phyloP scores from a whole-genome alignment of 441 rosid species.

The Corymbia citriodora region DNA sequence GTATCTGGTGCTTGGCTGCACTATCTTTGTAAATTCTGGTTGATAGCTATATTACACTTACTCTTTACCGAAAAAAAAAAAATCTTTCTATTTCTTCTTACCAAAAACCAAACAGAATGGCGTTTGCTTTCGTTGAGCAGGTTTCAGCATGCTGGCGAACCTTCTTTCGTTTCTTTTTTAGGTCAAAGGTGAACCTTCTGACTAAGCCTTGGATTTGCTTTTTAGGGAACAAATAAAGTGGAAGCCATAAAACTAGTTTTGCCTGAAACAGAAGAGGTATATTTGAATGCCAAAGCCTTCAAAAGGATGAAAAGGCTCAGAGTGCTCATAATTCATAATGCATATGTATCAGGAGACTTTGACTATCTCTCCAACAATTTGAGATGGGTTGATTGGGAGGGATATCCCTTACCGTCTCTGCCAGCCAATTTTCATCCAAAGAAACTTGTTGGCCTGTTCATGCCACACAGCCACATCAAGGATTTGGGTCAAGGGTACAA shows the following conservation, averaged over 20 bases:
- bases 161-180: fast-evolving
- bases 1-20: too few species aligned
- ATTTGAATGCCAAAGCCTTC: slow-evolving; percentile 13
- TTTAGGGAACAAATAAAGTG: slow-evolving; percentile 13
- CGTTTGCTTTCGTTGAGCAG: not conserved
- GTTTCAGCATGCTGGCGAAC: not conserved
- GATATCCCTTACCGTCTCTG: slow-evolving; percentile 9
- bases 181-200: not conserved
- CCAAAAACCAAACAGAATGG: not conserved
- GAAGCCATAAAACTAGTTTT: slow-evolving; percentile 4
- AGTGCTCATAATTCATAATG: slow-evolving; percentile 10
- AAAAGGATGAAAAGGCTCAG: slow-evolving; percentile 14
- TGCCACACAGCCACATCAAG: slow-evolving; percentile 11
- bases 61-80: too few species aligned
- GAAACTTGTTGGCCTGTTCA: slow-evolving; percentile 14
- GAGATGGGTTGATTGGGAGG: slow-evolving; percentile 14
- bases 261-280: slow-evolving; percentile 7
- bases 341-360: slow-evolving; percentile 3
- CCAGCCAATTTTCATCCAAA: slow-evolving; percentile 15
- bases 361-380: slow-evolving; percentile 12
- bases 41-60: too few species aligned
- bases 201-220: not conserved
- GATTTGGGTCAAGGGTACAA: slow-evolving; percentile 10
- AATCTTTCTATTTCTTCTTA: not conserved
- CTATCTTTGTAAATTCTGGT: too few species aligned